Conservation (phyloP, 2,329 filamentous ascomycete species). For the Volutella citrinella region DNA sequence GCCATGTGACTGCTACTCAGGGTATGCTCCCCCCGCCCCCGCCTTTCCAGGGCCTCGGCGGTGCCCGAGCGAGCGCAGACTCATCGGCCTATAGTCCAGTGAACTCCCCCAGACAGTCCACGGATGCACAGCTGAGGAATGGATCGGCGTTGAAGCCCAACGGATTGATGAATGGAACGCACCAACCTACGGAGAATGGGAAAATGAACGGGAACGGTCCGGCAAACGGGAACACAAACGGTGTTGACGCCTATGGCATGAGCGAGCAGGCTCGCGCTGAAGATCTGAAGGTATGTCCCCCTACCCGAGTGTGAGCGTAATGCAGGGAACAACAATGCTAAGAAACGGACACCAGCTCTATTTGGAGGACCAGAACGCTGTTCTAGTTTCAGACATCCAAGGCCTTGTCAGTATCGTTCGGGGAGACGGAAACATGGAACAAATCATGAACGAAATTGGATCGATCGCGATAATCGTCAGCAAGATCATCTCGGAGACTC, state of each 20-base stretch:
- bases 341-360: conserved; percentile 54
- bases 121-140: conserved; percentile 38
- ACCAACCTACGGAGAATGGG: conserved; percentile 33
- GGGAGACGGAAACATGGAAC: conserved; percentile 58
- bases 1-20: conserved; percentile 29
- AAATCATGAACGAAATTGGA: conserved; percentile 67
- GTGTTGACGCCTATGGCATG: conserved; percentile 38
- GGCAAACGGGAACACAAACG: conserved; percentile 31
- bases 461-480: conserved; percentile 69
- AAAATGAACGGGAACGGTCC: conserved; percentile 39
- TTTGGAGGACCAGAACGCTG: conserved; percentile 77
- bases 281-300: conserved; percentile 47
- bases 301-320: no score
- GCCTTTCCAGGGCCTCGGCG: conserved; percentile 57
- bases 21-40: conserved; percentile 48
- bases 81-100: conserved; percentile 75
- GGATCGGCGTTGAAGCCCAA: conserved; percentile 24
- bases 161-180: conserved; percentile 36
- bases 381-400: conserved; percentile 77
- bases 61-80: conserved; percentile 57
- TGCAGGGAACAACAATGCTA: neutral
- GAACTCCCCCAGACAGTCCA: conserved; percentile 63
- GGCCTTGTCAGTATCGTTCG: conserved; percentile 73
- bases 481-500: conserved; percentile 65
- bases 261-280: conserved; percentile 41